Evolutionary conservation across 768 basidiomycete species (phyloP).

Genomic region (Pseudohyphozyma bogoriensis): DNA sequence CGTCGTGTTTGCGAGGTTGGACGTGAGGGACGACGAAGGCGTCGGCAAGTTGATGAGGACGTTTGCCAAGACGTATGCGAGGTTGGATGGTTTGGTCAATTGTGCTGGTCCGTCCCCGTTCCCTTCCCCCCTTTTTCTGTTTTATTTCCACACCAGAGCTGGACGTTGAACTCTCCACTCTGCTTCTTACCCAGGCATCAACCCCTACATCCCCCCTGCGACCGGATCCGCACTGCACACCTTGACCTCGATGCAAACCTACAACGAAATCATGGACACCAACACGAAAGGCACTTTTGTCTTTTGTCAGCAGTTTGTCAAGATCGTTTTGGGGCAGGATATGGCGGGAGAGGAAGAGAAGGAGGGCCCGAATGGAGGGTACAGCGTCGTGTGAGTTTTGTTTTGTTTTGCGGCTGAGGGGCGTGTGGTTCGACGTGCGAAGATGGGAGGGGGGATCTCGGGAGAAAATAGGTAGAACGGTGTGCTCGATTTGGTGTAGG

Average conservation of each 20-base stretch:
- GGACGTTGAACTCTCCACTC: neutral
- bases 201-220: neutral
- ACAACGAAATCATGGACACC: slow-evolving; percentile 5
- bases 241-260: slow-evolving; percentile 1
- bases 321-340: neutral
- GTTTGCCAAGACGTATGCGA: slow-evolving; percentile 19
- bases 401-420: neutral
- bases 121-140: too few species aligned
- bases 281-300: slow-evolving; percentile 16
- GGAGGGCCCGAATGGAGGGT: slow-evolving; percentile 11
- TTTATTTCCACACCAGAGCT: too few species aligned
- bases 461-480: too few species aligned
- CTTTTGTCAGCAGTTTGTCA: slow-evolving; percentile 21
- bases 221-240: too few species aligned
- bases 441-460: too few species aligned
- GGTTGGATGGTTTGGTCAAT: slow-evolving; percentile 26
- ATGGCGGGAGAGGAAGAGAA: neutral
- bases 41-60: slow-evolving; percentile 25
- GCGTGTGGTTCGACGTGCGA: neutral
- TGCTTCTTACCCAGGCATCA: slow-evolving; percentile 5
- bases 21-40: slow-evolving; percentile 7
- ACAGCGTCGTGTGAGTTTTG: slow-evolving; percentile 10
- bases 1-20: slow-evolving; percentile 10
- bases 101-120: slow-evolving; percentile 10
- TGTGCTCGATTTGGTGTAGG: too few species aligned